Base-by-base conservation (phyloP, 2,329 filamentous ascomycete species). In the Penicillium sp. region DNA sequence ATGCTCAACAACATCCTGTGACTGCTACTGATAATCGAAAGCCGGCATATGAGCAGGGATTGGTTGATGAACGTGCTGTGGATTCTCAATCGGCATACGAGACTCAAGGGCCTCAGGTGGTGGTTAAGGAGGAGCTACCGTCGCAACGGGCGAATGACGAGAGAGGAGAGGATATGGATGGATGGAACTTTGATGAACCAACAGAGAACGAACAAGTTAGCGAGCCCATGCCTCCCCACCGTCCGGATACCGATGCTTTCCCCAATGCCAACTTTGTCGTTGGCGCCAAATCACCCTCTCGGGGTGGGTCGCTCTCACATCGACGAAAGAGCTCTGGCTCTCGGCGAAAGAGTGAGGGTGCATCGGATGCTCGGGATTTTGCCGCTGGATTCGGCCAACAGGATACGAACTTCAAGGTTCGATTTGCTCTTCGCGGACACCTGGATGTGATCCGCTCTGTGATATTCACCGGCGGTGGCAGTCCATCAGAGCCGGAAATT, bases 391-490 rank as follows among this genome's bases (percentile, higher is more conserved):
- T 66, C 8, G 66, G 63, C 13, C 65, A 73, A 43, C 75, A 81
- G 1, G 93, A 97, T 59, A 84, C 87, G 16, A 91, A 84, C 64
- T 98, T 99, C 79, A 97, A 96, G 75, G 88, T 98, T 57, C 87
- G 92, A 50, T 98, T 96, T 71, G 93, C 92, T 4, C 82, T 99
- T 4, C 85, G 93, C 51, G 95, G 95, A 1, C 95, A 99, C 73
- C 83, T 99, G 2, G 92, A 98, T 71, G 93, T 96, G 3, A 91
- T 99, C 5, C 88, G 95, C 42, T 91, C 91, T 1, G 91, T 98
- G 57, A 96, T 97, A 62, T 99, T 99, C 76, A 98, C 93, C 1
- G 95, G 95, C 24, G 95, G 95, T 43, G 95, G 95, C 59, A 97
- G 92, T 69, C 93, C 93, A 3, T 91, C 91, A 3, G 95, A 99